Percentiles rank a stretch among this genome's conserved stretches.
These are phyloP conservation scores for Kingdonia uniflora DNA, from an alignment of 164 flowering plant species.

Conservation along the genomic window DNA sequence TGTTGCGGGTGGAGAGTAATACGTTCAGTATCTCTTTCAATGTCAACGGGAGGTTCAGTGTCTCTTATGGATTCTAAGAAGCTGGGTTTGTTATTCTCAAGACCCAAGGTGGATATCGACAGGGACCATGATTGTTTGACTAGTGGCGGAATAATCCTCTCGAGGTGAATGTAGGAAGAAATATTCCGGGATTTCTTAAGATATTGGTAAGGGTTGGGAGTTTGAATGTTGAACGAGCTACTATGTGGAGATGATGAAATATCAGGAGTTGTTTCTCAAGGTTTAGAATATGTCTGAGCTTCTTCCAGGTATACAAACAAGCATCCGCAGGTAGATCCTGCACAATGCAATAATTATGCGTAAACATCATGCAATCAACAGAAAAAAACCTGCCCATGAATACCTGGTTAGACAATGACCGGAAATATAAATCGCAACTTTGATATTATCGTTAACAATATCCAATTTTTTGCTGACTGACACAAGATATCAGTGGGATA, in stretches of 20 bases:
- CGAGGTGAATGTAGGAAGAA: conserved; percentile 65
- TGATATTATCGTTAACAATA: too few species aligned
- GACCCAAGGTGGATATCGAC: conserved; percentile 37
- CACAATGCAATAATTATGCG: conserved; percentile 8
- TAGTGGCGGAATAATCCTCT: conserved; percentile 50
- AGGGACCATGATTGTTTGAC: conserved; percentile 88
- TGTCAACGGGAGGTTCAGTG: conserved; percentile 16
- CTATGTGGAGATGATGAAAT: conserved; percentile 58
- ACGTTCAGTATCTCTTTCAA: conserved; percentile 23
- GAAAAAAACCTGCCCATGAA: too few species aligned
- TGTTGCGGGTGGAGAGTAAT: conserved; percentile 17
- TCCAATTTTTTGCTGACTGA: too few species aligned
- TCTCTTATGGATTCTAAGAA: conserved; percentile 36
- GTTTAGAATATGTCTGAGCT: conserved; percentile 65
- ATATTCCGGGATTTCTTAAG: conserved; percentile 43
- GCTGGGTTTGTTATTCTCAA: conserved; percentile 18
- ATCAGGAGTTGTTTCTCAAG: conserved; percentile 58
- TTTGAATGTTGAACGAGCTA: conserved; percentile 21
- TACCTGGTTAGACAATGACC: too few species aligned
- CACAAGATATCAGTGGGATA: too few species aligned
- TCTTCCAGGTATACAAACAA: conserved; percentile 81
- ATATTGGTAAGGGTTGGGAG: conserved; percentile 13
- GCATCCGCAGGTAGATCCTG: conserved; percentile 90
- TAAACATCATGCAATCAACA: too few species aligned
- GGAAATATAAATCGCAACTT: too few species aligned